Percentiles rank a stretch among this genome's conserved stretches.
Evolutionary conservation across 2,329 filamentous ascomycete species (phyloP).

Genomic region (Colletotrichum kahawae): DNA sequence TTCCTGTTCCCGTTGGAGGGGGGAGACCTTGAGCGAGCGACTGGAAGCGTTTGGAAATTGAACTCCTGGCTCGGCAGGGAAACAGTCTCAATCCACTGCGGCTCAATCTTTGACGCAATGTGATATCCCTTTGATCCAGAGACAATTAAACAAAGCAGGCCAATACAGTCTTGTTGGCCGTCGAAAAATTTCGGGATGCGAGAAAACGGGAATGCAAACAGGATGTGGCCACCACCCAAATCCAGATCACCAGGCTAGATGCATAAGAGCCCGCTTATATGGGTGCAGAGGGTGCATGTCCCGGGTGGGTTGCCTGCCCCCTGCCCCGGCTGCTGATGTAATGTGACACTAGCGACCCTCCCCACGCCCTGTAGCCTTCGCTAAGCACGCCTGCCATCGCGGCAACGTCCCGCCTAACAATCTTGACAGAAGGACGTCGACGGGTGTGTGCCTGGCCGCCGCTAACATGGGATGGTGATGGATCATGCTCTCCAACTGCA

Average conservation of each 20-base stretch:
- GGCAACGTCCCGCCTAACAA: not conserved
- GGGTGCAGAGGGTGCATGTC: slow-evolving; percentile 9
- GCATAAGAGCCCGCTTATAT: slow-evolving; percentile 22
- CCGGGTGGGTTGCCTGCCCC: slow-evolving; percentile 12
- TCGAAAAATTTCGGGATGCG: slow-evolving; percentile 14
- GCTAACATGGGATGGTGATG: slow-evolving; percentile 10
- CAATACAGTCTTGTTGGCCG: not conserved
- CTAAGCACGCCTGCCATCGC: not conserved
- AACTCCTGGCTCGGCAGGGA: not conserved
- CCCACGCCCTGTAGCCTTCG: not conserved
- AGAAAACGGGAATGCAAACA: slow-evolving; percentile 9
- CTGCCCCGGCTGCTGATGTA: slow-evolving; percentile 19
- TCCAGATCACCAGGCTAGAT: slow-evolving; percentile 20
- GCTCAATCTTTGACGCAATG: not conserved
- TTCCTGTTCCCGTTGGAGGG: not conserved
- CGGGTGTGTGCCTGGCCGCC: slow-evolving; percentile 11
- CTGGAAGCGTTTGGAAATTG: not conserved
- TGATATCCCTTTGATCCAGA: not conserved
- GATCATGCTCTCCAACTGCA: slow-evolving; percentile 15
- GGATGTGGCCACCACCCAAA: slow-evolving; percentile 15
- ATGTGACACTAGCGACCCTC: slow-evolving; percentile 10
- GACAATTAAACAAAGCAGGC: not conserved
- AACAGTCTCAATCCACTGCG: not conserved
- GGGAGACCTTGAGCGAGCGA: not conserved
- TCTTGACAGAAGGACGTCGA: slow-evolving; percentile 5